Evolutionary conservation across 345 rosid species (phyloP).

Genomic region (Moricandia arvensis): DNA sequence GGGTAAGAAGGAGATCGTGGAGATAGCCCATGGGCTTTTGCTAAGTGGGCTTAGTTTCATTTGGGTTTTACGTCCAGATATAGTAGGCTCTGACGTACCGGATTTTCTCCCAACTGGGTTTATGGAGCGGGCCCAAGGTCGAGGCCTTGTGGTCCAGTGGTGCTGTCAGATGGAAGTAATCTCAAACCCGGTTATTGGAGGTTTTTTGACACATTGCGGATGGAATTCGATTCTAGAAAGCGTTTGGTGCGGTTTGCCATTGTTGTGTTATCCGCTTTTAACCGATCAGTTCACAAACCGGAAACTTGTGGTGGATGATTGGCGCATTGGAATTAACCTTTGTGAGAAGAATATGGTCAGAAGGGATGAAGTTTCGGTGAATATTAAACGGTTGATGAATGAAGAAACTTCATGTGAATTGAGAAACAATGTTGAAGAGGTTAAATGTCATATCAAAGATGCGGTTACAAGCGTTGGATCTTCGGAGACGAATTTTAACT

Average conservation of each 20-base stretch:
- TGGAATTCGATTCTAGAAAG: slow-evolving; percentile 73
- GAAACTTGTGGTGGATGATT: slow-evolving; percentile 66
- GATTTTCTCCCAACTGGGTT: slow-evolving; percentile 50
- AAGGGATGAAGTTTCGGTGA: slow-evolving; percentile 41
- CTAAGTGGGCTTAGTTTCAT: slow-evolving; percentile 47
- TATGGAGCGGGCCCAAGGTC: slow-evolving; percentile 39
- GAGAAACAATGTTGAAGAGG: slow-evolving; percentile 36
- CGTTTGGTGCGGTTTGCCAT: slow-evolving; percentile 55
- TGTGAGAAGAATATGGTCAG: slow-evolving; percentile 34
- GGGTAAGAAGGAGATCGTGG: slow-evolving; percentile 40
- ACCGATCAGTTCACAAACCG: slow-evolving; percentile 73
- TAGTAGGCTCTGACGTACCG: slow-evolving; percentile 49
- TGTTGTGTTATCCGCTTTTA: slow-evolving; percentile 56
- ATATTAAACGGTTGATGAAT: slow-evolving; percentile 39
- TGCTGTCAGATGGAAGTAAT: slow-evolving; percentile 51
- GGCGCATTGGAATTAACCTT: slow-evolving; percentile 62
- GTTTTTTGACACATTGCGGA: slow-evolving; percentile 68
- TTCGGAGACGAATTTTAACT: slow-evolving; percentile 40
- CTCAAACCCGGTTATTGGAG: slow-evolving; percentile 56
- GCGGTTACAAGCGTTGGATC: slow-evolving; percentile 48
- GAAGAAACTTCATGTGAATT: slow-evolving; percentile 37
- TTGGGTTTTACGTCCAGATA: slow-evolving; percentile 64
- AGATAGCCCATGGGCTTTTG: slow-evolving; percentile 52
- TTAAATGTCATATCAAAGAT: slow-evolving; percentile 35
- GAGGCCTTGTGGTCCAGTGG: slow-evolving; percentile 55